Base-by-base conservation (phyloP, 495 filamentous ascomycete species). In the Penicillium canescens region DNA sequence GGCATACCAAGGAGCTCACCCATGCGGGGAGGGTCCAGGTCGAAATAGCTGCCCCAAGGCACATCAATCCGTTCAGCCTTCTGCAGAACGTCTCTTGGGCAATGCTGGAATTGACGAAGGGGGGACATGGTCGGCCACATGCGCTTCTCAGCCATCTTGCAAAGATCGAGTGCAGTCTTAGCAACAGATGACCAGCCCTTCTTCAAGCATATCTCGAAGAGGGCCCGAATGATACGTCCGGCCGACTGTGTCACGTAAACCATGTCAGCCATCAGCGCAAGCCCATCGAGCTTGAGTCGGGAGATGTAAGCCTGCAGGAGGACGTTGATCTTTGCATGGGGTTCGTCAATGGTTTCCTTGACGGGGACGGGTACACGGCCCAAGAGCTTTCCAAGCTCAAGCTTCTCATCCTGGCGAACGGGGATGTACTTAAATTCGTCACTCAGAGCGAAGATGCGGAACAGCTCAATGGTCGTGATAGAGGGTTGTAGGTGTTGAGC, bases 51-150 rank as follows among this genome's bases (percentile, higher is more conserved):
- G 34, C 77, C 78, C 89, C 93, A 99, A 4, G 91, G 89, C 38
- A 98, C 92, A 55, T 97, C 92, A 53, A 97, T 95, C 47, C 92
- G 79, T 72, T 99, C 94, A 2, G 92, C 86, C 71, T 97, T 97
- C 54, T 88, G 82, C 43, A 98, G 76, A 43, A 99, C 89, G 52
- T 99, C 95, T 31, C 82, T 73, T 11, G 91, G 83, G 57, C 91
- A 95, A 35, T 73, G 74, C 1, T 89, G 85, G 66, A 97, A 98
- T 62, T 99, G 94, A 36, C 95, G 80, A 8, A 99, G 81, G 6
- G 94, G 94, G 16, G 90, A 88, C 94, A 98, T 98, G 18, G 92
- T 96, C 6, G 92, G 92, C 94, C 94, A 99, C 94, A 98, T 98
- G 21, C 95, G 80, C 78, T 95, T 96, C 77, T 99, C 94, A 2